Evolutionary conservation across 768 basidiomycete species (phyloP), one percentile per base, ranked within the genome.

Genomic region (Lactarius evosmus): DNA sequence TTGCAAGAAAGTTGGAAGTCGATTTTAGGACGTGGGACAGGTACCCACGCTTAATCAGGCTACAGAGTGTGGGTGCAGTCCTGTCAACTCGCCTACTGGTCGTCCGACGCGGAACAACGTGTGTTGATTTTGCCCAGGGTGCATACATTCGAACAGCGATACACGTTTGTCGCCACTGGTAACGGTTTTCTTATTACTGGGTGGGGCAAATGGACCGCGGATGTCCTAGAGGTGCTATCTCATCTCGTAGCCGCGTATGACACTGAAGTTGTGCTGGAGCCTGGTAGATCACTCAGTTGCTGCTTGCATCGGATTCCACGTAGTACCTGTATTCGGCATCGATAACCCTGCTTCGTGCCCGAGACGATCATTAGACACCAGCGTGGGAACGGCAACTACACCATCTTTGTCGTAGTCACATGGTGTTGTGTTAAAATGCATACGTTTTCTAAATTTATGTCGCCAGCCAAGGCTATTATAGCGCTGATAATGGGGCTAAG

Each of bases 41-140:
- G 12, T 7, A 16, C 4, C n/a, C n/a, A n/a, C n/a, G n/a, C n/a
- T 3, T 7, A 17, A 19, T 40, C 25, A 49, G 12, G 25, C 46
- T 11, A 22, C 46, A 49, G 6, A 49, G 4, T 25, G 11, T 46
- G 44, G 44, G 22, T 22, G 22, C n/a, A 4, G 22, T 49, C 25
- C 25, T 25, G 46, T 49, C 46, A 46, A 46, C 4, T 11, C 25
- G 22, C 22, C 46, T 11, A 9, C 19, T 32, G 51, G 8, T 27
- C 11, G 25, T 12, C 27, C 30, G 29, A n/a, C n/a, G 25, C 9
- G 46, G 46, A 51, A 17, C 27, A 52, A 52, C 51, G 30, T 52
- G 30, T 32, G 51, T 32, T 17, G 29, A 38, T 38, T 38, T 79
- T 82, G 40, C 83, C 38, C 38, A 38, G 16, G 89, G 30, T 25